Conservation (phyloP, 2,329 filamentous ascomycete genomes). For the Cadophora gregata region DNA sequence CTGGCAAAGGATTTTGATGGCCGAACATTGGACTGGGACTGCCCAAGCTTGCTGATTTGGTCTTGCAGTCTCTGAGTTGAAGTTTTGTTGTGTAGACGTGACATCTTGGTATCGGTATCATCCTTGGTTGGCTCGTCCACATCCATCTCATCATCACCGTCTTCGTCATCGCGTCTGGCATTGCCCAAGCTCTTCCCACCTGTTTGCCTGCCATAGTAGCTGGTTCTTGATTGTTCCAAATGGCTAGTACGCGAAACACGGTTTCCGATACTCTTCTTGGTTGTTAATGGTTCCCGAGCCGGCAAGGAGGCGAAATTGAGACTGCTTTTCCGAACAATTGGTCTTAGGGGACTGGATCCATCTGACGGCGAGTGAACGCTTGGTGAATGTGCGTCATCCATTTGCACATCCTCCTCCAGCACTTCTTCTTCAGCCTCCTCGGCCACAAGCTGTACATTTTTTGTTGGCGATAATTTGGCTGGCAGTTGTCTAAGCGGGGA, state of each 20-base stretch:
- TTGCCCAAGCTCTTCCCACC: constrained; percentile 74
- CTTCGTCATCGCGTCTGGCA: constrained; percentile 50
- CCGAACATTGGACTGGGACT: constrained; percentile 50
- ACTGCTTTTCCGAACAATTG: constrained; percentile 87
- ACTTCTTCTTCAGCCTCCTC: constrained; percentile 13
- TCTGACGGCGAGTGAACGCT: constrained; percentile 63
- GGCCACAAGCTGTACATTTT: constrained; percentile 15
- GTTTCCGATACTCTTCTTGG: constrained; percentile 81
- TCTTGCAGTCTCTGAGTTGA: constrained; percentile 95
- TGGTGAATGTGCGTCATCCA: constrained; percentile 53
- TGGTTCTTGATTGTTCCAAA: constrained; percentile 72
- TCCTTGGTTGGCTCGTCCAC: constrained; percentile 44
- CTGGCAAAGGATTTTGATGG: constrained; percentile 45
- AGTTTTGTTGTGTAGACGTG: constrained; percentile 76
- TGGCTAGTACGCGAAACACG: constrained; percentile 80
- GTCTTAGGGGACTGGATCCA: constrained; percentile 75
- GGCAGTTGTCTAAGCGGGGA: constrained; percentile 22
- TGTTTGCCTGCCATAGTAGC: constrained; percentile 75
- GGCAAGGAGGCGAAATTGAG: constrained; percentile 93
- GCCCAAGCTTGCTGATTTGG: constrained; percentile 78
- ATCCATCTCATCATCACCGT: constrained; percentile 61
- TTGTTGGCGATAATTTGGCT: constrained; percentile 25
- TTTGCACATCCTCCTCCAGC: constrained; percentile 40
- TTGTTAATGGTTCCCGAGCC: constrained; percentile 83
- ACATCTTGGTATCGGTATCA: constrained; percentile 54